These are phyloP conservation scores for Daldinia eschscholtzii DNA, from an alignment of 2,329 filamentous ascomycete genomes.

Conservation along the genomic window DNA sequence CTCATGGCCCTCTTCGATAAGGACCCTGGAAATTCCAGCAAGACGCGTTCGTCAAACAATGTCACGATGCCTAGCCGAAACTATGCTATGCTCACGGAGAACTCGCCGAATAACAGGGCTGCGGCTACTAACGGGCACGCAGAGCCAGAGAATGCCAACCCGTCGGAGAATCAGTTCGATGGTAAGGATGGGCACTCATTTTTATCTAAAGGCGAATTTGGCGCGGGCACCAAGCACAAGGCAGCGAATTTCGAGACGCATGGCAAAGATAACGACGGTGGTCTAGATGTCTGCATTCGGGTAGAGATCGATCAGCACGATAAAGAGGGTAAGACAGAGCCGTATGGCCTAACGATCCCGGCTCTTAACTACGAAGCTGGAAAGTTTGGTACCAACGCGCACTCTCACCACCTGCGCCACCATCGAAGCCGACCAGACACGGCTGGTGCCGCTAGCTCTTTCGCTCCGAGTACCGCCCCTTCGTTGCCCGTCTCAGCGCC, in stretches of 20 bases:
- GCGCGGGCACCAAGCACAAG: constrained; percentile 81
- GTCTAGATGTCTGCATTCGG: constrained; percentile 85
- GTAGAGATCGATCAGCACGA: constrained; percentile 90
- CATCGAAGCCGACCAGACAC: constrained; percentile 49
- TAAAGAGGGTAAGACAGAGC: constrained; percentile 80
- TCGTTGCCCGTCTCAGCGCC: constrained; percentile 43
- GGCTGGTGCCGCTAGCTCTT: constrained; percentile 39
- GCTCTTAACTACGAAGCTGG: constrained; percentile 61
- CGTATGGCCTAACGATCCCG: constrained; percentile 90
- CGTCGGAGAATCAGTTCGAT: constrained; percentile 50
- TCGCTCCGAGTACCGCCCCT: constrained; percentile 38
- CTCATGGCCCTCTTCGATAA: constrained; percentile 92
- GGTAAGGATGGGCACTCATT: constrained; percentile 76
- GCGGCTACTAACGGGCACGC: constrained; percentile 43
- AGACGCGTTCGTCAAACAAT: constrained; percentile 80
- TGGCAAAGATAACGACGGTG: constrained; percentile 68
- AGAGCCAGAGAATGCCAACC: constrained; percentile 27
- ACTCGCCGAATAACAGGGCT: constrained; percentile 70
- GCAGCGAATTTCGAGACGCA: constrained; percentile 71
- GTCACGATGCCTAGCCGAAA: constrained; percentile 94
- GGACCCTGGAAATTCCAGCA: constrained; percentile 83
- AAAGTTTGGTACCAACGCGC: constrained; percentile 48
- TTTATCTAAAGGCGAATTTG: constrained; percentile 81
- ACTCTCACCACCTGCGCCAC: constrained; percentile 45
- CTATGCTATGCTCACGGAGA: constrained; percentile 91